Conservation (phyloP, 345 rosid species). For the Odontarrhena argentea region DNA sequence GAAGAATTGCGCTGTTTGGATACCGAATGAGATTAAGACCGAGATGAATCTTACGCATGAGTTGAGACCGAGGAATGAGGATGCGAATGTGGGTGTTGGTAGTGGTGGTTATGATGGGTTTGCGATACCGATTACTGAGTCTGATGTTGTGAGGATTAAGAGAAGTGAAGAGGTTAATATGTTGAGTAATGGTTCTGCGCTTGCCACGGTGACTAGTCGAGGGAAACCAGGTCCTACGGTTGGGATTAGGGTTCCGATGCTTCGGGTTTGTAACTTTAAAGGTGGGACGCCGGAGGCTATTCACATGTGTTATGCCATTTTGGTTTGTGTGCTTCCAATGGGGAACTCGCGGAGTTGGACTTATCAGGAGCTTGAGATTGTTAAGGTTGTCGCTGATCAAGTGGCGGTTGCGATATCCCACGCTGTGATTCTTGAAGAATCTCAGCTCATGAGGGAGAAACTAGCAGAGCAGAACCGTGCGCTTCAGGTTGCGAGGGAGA, state of each 20-base stretch:
- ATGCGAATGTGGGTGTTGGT: slow-evolving; percentile 16
- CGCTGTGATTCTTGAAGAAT: slow-evolving; percentile 91
- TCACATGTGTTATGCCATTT: slow-evolving; percentile 71
- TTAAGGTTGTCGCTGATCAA: slow-evolving; percentile 92
- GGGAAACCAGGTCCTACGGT: slow-evolving; percentile 72
- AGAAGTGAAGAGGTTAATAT: slow-evolving; percentile 65
- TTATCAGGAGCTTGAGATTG: slow-evolving; percentile 77
- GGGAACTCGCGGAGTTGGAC: slow-evolving; percentile 63
- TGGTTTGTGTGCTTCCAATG: slow-evolving; percentile 83
- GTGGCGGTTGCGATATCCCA: slow-evolving; percentile 96
- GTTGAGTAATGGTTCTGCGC: slow-evolving; percentile 54
- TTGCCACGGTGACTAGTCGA: slow-evolving; percentile 62
- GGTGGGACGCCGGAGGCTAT: slow-evolving; percentile 85
- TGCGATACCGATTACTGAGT: slow-evolving; percentile 64
- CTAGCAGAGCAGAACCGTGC: slow-evolving; percentile 81
- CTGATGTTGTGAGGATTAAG: slow-evolving; percentile 73
- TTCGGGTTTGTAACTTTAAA: slow-evolving; percentile 78
- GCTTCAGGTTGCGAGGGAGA: slow-evolving; percentile 62
- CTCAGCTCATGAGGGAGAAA: slow-evolving; percentile 85
- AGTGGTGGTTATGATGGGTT: slow-evolving; percentile 16
- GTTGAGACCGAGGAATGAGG: slow-evolving; percentile 49
- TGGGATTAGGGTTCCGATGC: slow-evolving; percentile 94
- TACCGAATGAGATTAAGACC: slow-evolving; percentile 70
- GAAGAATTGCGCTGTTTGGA: slow-evolving; percentile 93
- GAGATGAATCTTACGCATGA: slow-evolving; percentile 76